Evolutionary conservation across 1,139 yeast genomes (phyloP).

Genomic region (Lodderomyces metapsilosis): DNA sequence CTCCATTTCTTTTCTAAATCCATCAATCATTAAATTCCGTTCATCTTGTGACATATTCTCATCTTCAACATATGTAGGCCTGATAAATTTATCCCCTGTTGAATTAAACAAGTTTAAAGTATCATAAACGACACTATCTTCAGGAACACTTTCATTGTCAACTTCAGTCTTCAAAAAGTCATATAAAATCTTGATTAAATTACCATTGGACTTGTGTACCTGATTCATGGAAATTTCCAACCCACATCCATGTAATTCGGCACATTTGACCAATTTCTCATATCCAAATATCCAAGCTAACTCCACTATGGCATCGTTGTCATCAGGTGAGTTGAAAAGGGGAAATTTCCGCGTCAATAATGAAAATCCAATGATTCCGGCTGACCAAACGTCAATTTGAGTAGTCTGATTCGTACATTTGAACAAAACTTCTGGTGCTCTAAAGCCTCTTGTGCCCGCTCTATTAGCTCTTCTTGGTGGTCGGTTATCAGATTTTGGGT

Average conservation of each 20-base stretch:
- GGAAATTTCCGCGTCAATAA: constrained; percentile 76
- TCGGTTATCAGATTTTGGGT: constrained; percentile 77
- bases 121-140: constrained; percentile 39
- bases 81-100: constrained; percentile 25
- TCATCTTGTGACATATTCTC: constrained; percentile 5
- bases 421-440: constrained; percentile 91
- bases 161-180: constrained; percentile 33
- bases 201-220: constrained; percentile 23
- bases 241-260: constrained; percentile 85
- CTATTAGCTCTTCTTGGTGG: constrained; percentile 93
- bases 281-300: constrained; percentile 81
- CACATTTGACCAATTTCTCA: constrained; percentile 70
- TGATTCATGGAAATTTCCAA: constrained; percentile 58
- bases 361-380: constrained; percentile 81
- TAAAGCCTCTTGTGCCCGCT: constrained; percentile 95
- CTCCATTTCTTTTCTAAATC: constrained; percentile 19
- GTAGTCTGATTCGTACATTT: constrained; percentile 84
- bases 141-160: constrained; percentile 36
- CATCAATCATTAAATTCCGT: constrained; percentile 9
- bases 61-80: constrained; percentile 17
- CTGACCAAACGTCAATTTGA: constrained; percentile 88
- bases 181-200: constrained; percentile 31
- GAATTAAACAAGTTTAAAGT: constrained; percentile 33
- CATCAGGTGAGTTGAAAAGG: constrained; percentile 86
- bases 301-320: constrained; percentile 86